A percentile compares a stretch with the other conserved stretches of the same genome.
These are phyloP conservation scores for Starmera pachycereana DNA, from an alignment of 805 yeast genomes.

Conservation along the genomic window DNA sequence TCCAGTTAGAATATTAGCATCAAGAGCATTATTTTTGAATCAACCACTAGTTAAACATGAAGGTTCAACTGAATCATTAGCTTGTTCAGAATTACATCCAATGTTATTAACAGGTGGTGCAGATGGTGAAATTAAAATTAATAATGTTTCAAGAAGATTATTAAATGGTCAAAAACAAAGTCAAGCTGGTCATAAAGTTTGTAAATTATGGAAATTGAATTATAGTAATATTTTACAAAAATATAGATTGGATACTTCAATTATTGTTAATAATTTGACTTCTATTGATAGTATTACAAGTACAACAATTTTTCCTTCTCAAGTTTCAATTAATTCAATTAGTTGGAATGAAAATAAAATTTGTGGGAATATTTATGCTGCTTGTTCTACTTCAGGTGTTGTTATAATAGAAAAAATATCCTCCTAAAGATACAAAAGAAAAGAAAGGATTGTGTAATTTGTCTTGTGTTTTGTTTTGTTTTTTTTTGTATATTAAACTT, in stretches of 20 bases:
- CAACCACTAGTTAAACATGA: constrained; percentile 28
- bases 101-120: constrained; percentile 35
- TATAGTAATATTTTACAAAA: constrained; percentile 26
- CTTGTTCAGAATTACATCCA: constrained; percentile 36
- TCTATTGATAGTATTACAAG: constrained; percentile 16
- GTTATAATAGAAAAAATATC: constrained; percentile 31
- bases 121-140: constrained; percentile 35
- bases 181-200: constrained; percentile 18
- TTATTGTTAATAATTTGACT: constrained; percentile 23
- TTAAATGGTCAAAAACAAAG: constrained; percentile 24
- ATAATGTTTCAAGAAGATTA: constrained; percentile 28
- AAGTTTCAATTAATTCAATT: constrained; percentile 35
- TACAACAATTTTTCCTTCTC: constrained; percentile 35
- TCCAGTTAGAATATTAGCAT: constrained; percentile 25
- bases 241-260: constrained; percentile 31
- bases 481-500: constrained; percentile 5
- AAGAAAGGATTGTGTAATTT: too few relatives aligned
- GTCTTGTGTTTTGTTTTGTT: too few relatives aligned
- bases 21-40: constrained; percentile 24
- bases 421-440: not conserved
- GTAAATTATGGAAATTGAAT: constrained; percentile 29
- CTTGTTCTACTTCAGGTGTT: constrained; percentile 41
- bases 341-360: constrained; percentile 46
- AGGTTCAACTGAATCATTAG: constrained; percentile 29
- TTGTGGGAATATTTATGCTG: constrained; percentile 41